A percentile compares a stretch with the other conserved stretches of the same genome.
phyloP scores from a whole-genome alignment of 163 green algal species.

The Prototheca stagnorum region DNA sequence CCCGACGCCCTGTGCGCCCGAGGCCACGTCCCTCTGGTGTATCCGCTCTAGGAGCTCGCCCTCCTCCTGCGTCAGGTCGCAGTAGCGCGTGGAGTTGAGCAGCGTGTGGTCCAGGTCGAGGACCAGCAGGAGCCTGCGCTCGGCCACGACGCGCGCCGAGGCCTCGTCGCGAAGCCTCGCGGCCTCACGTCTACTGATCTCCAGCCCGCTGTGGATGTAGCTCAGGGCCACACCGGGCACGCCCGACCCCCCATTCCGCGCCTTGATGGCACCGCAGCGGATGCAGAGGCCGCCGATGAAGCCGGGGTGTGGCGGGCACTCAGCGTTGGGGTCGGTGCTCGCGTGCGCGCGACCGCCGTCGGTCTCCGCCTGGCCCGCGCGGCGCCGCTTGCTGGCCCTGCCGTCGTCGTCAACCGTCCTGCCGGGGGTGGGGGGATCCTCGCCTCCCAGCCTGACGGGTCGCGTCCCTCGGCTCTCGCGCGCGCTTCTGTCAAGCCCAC shows the following conservation, averaged over 20 bases:
- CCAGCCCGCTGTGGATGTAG: conserved; percentile 41
- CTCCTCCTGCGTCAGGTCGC: conserved; percentile 12
- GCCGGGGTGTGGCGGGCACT: conserved; percentile 50
- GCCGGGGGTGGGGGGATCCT: too few relatives aligned
- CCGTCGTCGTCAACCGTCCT: too few relatives aligned
- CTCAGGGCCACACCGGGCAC: conserved; percentile 13
- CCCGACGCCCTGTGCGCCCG: not conserved
- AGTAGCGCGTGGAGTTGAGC: conserved; percentile 59
- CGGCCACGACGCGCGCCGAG: not conserved
- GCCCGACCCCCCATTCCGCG: conserved; percentile 7
- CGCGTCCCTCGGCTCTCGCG: too few relatives aligned
- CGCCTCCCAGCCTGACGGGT: too few relatives aligned
- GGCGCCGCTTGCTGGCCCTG: too few relatives aligned
- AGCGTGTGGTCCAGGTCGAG: conserved; percentile 96
- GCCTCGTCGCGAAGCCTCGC: conserved; percentile 29
- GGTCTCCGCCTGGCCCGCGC: too few relatives aligned
- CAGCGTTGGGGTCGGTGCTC: too few relatives aligned
- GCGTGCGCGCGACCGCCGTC: too few relatives aligned
- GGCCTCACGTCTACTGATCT: conserved; percentile 47
- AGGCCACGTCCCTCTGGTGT: not conserved
- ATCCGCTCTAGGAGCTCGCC: not conserved
- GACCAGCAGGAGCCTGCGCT: conserved; percentile 59
- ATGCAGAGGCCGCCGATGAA: conserved; percentile 65
- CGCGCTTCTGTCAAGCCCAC: too few relatives aligned
- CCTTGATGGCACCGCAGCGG: conserved; percentile 36